phyloP scores from a whole-genome alignment of 345 rosid species.

The Clausena lansium region DNA sequence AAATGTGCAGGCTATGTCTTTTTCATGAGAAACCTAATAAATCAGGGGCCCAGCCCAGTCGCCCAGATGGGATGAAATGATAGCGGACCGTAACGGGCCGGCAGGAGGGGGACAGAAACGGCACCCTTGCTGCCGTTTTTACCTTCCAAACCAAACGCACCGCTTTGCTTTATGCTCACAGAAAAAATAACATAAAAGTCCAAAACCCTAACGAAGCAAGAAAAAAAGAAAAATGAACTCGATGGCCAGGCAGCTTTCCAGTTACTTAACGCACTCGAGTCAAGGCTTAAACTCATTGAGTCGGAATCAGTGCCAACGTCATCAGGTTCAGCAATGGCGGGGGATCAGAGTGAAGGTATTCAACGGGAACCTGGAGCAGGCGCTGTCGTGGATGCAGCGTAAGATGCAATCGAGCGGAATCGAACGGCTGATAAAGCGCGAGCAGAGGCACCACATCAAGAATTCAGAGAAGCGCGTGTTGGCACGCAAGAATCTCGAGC shows the following conservation, averaged over 20 bases:
- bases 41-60: no score
- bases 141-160: no score
- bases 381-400: constrained; percentile 64
- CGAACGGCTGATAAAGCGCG: constrained; percentile 72
- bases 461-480: constrained; percentile 91
- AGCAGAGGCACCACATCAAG: constrained; percentile 68
- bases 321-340: constrained; percentile 57
- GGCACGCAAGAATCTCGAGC: constrained; percentile 73
- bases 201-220: not conserved
- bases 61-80: no score
- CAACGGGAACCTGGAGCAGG: constrained; percentile 65
- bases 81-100: no score
- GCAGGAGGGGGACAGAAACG: no score
- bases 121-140: no score
- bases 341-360: constrained; percentile 81
- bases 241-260: constrained; percentile 8
- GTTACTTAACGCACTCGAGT: constrained; percentile 28
- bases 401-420: constrained; percentile 86
- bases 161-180: not conserved
- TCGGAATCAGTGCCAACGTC: constrained; percentile 1
- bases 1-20: no score
- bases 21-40: no score
- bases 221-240: constrained; percentile 22
- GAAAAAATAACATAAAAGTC: not conserved
- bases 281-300: constrained; percentile 10